Percentiles rank a stretch among this genome's conserved stretches.
Conservation (phyloP, 2,329 filamentous ascomycete species). For the Metarhizium brunneum region DNA sequence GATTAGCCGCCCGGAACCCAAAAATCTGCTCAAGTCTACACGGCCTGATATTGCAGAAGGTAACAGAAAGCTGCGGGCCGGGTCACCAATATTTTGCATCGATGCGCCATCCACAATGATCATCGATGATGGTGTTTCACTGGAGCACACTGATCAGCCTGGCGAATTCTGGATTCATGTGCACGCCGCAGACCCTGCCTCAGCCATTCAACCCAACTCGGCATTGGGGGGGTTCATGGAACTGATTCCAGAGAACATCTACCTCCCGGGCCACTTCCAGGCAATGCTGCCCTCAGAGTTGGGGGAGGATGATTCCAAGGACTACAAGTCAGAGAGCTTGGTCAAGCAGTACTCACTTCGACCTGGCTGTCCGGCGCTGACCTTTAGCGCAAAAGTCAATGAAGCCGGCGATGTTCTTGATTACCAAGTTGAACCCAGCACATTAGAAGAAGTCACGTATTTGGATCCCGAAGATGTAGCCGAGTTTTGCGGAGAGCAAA, state of each 20-base stretch:
- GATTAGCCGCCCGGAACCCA: constrained; percentile 26
- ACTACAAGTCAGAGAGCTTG: constrained; percentile 26
- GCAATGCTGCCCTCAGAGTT: constrained; percentile 44
- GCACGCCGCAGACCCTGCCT: constrained; percentile 71
- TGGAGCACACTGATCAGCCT: constrained; percentile 46
- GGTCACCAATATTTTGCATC: constrained; percentile 61
- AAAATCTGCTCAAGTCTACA: constrained; percentile 22
- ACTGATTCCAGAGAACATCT: constrained; percentile 49
- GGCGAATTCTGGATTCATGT: constrained; percentile 65
- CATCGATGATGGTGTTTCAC: constrained; percentile 71
- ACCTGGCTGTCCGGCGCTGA: constrained; percentile 42
- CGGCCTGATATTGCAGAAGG: constrained; percentile 35
- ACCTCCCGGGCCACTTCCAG: constrained; percentile 47
- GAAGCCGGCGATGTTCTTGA: constrained; percentile 43
- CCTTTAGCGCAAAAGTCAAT: constrained; percentile 52
- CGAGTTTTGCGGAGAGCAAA: constrained; percentile 29
- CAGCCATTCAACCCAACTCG: constrained; percentile 52
- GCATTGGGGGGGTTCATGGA: constrained; percentile 52
- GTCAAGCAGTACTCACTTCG: constrained; percentile 47
- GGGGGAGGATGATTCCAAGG: constrained; percentile 17
- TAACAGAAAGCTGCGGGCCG: constrained; percentile 48
- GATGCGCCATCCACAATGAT: constrained; percentile 57
- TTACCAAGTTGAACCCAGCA: constrained; percentile 43
- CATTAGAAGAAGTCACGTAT: constrained; percentile 45
- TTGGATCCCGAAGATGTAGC: constrained; percentile 45